Evolutionary conservation across 2,329 filamentous ascomycete genomes (phyloP).

Genomic region (Exutisphaerella laricina): DNA sequence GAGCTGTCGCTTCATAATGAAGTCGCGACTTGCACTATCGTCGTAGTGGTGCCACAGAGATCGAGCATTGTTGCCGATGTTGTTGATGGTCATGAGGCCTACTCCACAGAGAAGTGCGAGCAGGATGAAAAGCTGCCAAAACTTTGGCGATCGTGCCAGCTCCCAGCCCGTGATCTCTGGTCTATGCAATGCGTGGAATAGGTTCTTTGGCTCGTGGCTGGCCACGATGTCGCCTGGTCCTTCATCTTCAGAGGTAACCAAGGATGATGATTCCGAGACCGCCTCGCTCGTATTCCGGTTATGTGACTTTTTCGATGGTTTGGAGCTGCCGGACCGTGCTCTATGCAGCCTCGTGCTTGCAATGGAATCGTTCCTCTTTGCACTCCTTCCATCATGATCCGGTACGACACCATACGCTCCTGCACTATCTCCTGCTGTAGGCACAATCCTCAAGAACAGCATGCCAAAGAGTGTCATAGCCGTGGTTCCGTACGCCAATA

Average conservation of each 20-base stretch:
- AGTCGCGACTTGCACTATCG: slow-evolving; percentile 62
- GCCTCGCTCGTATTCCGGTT: slow-evolving; percentile 35
- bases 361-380: slow-evolving; percentile 15
- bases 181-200: slow-evolving; percentile 57
- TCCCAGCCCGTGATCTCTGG: slow-evolving; percentile 84
- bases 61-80: slow-evolving; percentile 82
- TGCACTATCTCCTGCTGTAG: slow-evolving; percentile 38
- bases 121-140: slow-evolving; percentile 84
- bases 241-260: slow-evolving; percentile 56
- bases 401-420: slow-evolving; percentile 53
- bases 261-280: slow-evolving; percentile 69
- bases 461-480: slow-evolving; percentile 68
- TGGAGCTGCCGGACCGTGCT: slow-evolving; percentile 9
- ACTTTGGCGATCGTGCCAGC: slow-evolving; percentile 66
- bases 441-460: slow-evolving; percentile 76
- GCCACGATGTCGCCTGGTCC: slow-evolving; percentile 48
- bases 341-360: slow-evolving; percentile 15
- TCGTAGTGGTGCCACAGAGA: slow-evolving; percentile 87
- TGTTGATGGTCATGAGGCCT: slow-evolving; percentile 98
- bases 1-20: slow-evolving; percentile 75
- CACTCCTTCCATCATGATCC: slow-evolving; percentile 29
- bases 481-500: slow-evolving; percentile 76
- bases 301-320: slow-evolving; percentile 10
- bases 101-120: slow-evolving; percentile 90
- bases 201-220: slow-evolving; percentile 35